Base-by-base conservation (phyloP, 2,329 filamentous ascomycete species). In the Chaetomium olivaceum region DNA sequence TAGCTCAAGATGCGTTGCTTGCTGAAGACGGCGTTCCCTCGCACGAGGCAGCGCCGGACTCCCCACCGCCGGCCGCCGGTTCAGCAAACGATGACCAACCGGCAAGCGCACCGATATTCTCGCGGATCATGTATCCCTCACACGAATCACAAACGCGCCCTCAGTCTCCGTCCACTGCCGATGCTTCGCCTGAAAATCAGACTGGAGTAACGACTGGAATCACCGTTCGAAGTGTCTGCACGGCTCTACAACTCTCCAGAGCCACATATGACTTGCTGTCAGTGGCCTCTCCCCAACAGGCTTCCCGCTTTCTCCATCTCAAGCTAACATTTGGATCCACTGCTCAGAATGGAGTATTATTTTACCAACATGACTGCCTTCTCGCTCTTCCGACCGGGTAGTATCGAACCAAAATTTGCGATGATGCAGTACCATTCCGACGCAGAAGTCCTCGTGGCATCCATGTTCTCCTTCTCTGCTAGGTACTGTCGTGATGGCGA, bases 361-460 rank as follows among this genome's bases (percentile, higher is more conserved):
- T 58, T 58, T 29, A 58, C 55, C 12, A 58, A 58, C 11, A 58
- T 58, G 55, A 58, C 55, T 14, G 25, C 55, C 6, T 58, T 58
- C 21, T 29, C 55, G 1, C 55, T 58, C 12, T 58, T 58, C 33
- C 33, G 36, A 1, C 55, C 55, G 14, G 55, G 55, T 2, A 58
- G 55, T 36, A 58, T 58, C 23, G 55, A 58, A 23, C 21, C 36
- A 4, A 58, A 58, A 33, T 58, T 58, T n/a, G 21, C 55, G 21
- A 27, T 33, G 33, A 58, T 58, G 36, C 33, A 46, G 19, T 6
- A 58, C 33, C 55, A 58, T 14, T 58, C 55, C 3, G 55, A 58
- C 23, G 33, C 55, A 36, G 55, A 58, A 19, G 55, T 36, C 4
- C 36, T 58, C 2, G 55, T 58, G 21, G 55, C 55, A 36, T 36